Base-by-base conservation (phyloP, 2,329 filamentous ascomycete genomes). In the Venturia oleaginea region DNA sequence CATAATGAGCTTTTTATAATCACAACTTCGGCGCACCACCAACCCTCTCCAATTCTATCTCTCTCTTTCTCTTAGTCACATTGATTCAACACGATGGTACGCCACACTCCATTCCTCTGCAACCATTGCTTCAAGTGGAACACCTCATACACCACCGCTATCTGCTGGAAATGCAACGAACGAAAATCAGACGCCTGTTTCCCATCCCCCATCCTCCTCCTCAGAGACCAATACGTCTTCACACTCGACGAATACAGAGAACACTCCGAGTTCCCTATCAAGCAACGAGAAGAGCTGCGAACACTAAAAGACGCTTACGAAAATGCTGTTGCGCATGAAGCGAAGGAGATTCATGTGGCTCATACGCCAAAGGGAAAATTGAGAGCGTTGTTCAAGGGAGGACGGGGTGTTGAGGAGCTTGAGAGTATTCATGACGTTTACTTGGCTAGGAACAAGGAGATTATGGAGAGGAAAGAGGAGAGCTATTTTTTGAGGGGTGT, bases 61-160 rank as follows among this genome's bases (percentile, higher is more conserved):
- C 22, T 48, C n/a, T 48, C 43, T 6, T 27, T 34, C 27, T 2
- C 22, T n/a, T n/a, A n/a, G n/a, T n/a, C n/a, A n/a, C n/a, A n/a
- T n/a, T n/a, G n/a, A n/a, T n/a, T 55, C 27, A 10, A 55, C 15
- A 34, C 27, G 19, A 55, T n/a, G 51, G 19, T 6, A 34, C 51
- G 43, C 43, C 43, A 48, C 11, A 55, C 27, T 19, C 51, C 51
- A 1, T 55, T 55, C 27, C 51, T 55, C 30, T 55, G 51, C 30
- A 34, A 55, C 51, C 24, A 55, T 15, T 55, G 51, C 13, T 55
- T 55, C 27, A 55, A 55, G 34, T 55, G 51, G 51, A 55, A 55
- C 27, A 19, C 27, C 30, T 55, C 24, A 7, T 55, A 55, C 51
- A 55, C 30, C 5, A 15, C 6, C 3, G 27, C 51, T 3, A 55